Evolutionary conservation across 2,329 filamentous ascomycete genomes (phyloP).

Genomic region (Bipolaris victoriae): DNA sequence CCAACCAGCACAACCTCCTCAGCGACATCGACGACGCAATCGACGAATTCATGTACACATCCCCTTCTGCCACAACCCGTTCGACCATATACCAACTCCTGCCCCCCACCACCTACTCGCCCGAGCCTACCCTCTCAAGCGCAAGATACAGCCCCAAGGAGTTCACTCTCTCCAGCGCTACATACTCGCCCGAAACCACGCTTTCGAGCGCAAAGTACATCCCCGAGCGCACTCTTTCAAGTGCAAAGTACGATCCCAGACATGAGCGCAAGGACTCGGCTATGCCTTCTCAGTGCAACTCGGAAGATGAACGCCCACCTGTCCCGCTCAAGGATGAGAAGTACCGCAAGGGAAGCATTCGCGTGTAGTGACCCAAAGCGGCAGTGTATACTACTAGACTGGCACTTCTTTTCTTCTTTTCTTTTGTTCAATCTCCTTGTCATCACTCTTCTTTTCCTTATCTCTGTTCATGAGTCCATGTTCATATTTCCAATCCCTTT

Average conservation of each 20-base stretch:
- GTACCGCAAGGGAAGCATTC: conserved; percentile 12
- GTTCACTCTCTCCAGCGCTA: not conserved
- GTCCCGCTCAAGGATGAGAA: conserved; percentile 17
- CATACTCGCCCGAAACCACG: not conserved
- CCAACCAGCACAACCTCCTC: conserved; percentile 23
- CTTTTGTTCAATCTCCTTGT: not conserved
- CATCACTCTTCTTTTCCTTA: not conserved
- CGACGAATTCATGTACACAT: conserved; percentile 31
- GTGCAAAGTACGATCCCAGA: conserved; percentile 14
- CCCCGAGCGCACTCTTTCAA: conserved; percentile 3
- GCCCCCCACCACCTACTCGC: conserved; percentile 23
- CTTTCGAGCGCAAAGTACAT: conserved; percentile 21
- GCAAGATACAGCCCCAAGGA: conserved; percentile 16
- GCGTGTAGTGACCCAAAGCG: not conserved
- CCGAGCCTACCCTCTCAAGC: conserved; percentile 9
- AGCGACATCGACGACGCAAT: conserved; percentile 36
- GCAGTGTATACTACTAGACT: no score
- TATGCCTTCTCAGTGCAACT: conserved; percentile 15
- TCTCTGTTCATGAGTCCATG: not conserved
- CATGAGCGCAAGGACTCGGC: conserved; percentile 32
- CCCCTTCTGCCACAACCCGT: conserved; percentile 20
- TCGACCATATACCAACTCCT: conserved; percentile 20
- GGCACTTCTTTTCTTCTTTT: not conserved
- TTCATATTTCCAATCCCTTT: no score
- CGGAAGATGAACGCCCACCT: conserved; percentile 9